These are phyloP conservation scores for Aspergillus aculeatinus DNA, from an alignment of 2,329 filamentous ascomycete genomes.

Conservation along the genomic window DNA sequence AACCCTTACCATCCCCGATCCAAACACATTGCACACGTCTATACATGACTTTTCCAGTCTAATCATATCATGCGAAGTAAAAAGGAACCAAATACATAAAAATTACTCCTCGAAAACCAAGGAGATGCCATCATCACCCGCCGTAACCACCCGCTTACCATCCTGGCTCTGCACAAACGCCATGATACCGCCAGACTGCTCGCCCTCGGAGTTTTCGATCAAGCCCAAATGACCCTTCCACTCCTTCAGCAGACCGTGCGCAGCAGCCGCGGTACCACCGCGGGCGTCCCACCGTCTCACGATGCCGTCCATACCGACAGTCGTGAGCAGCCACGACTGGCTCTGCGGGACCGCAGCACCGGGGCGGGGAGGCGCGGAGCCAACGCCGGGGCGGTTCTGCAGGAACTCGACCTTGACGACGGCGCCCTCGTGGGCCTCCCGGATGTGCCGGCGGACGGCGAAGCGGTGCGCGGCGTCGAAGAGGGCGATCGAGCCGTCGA, in stretches of 20 bases:
- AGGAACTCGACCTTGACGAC: conserved; percentile 94
- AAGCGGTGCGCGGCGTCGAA: conserved; percentile 87
- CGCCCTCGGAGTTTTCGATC: conserved; percentile 58
- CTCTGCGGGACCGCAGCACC: conserved; percentile 32
- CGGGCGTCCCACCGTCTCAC: conserved; percentile 83
- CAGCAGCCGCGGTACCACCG: conserved; percentile 65
- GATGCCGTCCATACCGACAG: conserved; percentile 87
- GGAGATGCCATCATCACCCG: conserved; percentile 72
- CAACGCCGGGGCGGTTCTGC: conserved; percentile 41
- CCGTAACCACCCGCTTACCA: conserved; percentile 77
- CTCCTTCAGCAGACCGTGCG: conserved; percentile 73
- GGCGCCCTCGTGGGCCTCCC: conserved; percentile 78
- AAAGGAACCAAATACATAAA: neutral
- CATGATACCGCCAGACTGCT: conserved; percentile 79
- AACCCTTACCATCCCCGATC: neutral
- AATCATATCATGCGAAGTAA: neutral
- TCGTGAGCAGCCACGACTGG: conserved; percentile 72
- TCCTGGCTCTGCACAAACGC: conserved; percentile 81
- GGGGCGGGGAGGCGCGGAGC: conserved; percentile 26
- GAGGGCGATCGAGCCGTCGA: conserved; percentile 71
- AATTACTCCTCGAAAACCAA: conserved; percentile 47
- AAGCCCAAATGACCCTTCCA: conserved; percentile 75
- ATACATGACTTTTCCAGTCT: conserved; percentile 13
- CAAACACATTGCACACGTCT: conserved; percentile 7
- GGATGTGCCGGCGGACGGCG: conserved; percentile 78